phyloP scores from a whole-genome alignment of 352 stramenopile genomes.

The Pythium angustatum region DNA sequence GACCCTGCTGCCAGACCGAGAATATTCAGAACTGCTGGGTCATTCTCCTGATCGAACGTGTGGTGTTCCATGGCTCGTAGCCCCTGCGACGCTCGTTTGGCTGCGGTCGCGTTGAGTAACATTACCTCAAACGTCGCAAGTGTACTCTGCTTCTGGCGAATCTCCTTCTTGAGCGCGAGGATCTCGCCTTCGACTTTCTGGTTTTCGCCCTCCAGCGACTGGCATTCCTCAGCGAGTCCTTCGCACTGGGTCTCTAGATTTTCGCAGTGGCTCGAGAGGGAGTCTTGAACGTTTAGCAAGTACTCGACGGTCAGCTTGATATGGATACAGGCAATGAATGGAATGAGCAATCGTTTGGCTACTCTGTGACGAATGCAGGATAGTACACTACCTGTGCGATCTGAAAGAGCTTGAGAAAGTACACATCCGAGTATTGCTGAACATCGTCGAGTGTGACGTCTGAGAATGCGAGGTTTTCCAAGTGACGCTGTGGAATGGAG shows the following conservation, averaged over 20 bases:
- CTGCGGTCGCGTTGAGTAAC: slow-evolving; percentile 59
- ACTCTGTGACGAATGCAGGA: too few relatives aligned
- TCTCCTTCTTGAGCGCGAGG: slow-evolving; percentile 67
- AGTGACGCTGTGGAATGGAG: slow-evolving; percentile 33
- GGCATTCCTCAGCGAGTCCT: slow-evolving; percentile 55
- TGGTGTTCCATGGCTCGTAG: slow-evolving; percentile 6
- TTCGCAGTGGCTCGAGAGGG: slow-evolving; percentile 64
- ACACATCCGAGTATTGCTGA: slow-evolving; percentile 81
- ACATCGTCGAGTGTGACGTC: slow-evolving; percentile 84
- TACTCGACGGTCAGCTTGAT: slow-evolving; percentile 82
- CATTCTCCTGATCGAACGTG: slow-evolving; percentile 23
- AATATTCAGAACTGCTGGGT: slow-evolving; percentile 13
- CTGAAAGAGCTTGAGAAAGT: slow-evolving; percentile 88
- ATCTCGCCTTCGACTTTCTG: slow-evolving; percentile 60
- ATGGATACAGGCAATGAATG: too few relatives aligned
- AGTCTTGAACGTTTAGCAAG: slow-evolving; percentile 83
- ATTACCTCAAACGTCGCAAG: slow-evolving; percentile 82
- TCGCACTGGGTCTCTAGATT: slow-evolving; percentile 72
- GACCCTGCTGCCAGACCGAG: background rate
- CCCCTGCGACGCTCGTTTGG: slow-evolving; percentile 21
- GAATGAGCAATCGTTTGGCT: too few relatives aligned
- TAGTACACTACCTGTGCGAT: slow-evolving; percentile 83
- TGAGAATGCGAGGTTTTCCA: slow-evolving; percentile 82
- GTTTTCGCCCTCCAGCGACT: slow-evolving; percentile 66
- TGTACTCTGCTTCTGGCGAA: slow-evolving; percentile 78